Evolutionary conservation across 352 stramenopile genomes (phyloP).

Genomic region (Globisporangium uncinulatum): DNA sequence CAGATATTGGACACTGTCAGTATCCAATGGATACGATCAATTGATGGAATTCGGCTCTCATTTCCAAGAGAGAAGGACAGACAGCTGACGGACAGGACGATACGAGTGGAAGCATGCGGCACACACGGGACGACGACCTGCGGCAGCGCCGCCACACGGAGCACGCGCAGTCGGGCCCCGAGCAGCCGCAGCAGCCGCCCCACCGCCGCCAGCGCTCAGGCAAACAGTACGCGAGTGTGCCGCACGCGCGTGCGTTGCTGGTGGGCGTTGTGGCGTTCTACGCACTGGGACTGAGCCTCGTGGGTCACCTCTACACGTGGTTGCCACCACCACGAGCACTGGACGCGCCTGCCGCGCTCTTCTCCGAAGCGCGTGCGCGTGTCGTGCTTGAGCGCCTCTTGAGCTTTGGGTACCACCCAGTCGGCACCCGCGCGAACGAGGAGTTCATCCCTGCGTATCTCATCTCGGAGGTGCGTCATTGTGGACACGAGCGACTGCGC

Average conservation of each 20-base stretch:
- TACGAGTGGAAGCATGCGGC: background rate
- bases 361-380: slow-evolving; percentile 54
- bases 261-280: slow-evolving; percentile 44
- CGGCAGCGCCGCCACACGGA: slow-evolving; percentile 7
- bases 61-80: no score
- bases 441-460: slow-evolving; percentile 54
- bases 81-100: background rate
- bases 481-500: no score
- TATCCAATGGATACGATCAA: background rate
- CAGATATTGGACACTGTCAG: background rate
- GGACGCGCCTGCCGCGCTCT: slow-evolving; percentile 28
- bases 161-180: background rate
- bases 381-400: slow-evolving; percentile 61
- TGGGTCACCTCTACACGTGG: slow-evolving; percentile 49
- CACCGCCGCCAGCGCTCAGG: slow-evolving; percentile 1
- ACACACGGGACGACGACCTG: background rate
- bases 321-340: slow-evolving; percentile 34
- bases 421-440: slow-evolving; percentile 63
- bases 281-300: slow-evolving; percentile 21
- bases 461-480: slow-evolving; percentile 30
- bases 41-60: no score
- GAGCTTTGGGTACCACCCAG: slow-evolving; percentile 63
- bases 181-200: background rate
- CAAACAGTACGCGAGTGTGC: slow-evolving; percentile 10
- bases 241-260: slow-evolving; percentile 20